Conservation (phyloP, 2,329 filamentous ascomycete genomes). For the Botrytis fabae region DNA sequence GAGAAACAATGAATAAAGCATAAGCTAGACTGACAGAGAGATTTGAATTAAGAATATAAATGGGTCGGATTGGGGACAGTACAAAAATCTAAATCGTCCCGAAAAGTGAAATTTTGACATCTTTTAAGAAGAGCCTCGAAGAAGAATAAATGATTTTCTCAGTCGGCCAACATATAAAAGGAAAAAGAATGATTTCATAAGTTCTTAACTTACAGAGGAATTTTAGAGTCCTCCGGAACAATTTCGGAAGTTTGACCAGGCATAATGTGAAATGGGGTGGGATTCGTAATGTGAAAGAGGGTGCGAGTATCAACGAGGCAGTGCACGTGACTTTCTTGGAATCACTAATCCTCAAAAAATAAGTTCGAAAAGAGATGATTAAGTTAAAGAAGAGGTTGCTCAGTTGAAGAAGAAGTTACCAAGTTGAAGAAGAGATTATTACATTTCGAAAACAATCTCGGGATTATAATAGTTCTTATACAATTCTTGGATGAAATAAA, state of each 20-base stretch:
- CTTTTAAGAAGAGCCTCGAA: neutral
- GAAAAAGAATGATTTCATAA: neutral
- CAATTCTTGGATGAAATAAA: too few species aligned
- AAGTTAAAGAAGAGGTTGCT: neutral
- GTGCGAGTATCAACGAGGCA: neutral
- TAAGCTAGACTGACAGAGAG: neutral
- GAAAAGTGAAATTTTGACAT: rapidly evolving
- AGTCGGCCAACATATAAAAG: neutral
- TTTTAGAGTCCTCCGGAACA: neutral
- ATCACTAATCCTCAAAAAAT: neutral
- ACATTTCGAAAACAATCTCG: neutral
- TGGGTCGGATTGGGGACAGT: rapidly evolving
- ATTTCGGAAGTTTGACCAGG: neutral
- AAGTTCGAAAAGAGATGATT: neutral
- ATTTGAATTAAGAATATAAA: neutral
- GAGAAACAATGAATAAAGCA: too few species aligned
- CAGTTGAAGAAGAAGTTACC: too few species aligned
- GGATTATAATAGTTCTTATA: neutral
- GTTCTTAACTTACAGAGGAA: neutral
- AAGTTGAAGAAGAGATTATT: too few species aligned
- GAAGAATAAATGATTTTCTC: neutral
- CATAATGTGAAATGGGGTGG: neutral
- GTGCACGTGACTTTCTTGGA: neutral
- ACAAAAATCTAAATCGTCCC: neutral
- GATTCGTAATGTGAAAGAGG: neutral